These are phyloP conservation scores for Mortierella sp. DNA, from an alignment of 371 early-diverging fungal genomes.

Conservation along the genomic window DNA sequence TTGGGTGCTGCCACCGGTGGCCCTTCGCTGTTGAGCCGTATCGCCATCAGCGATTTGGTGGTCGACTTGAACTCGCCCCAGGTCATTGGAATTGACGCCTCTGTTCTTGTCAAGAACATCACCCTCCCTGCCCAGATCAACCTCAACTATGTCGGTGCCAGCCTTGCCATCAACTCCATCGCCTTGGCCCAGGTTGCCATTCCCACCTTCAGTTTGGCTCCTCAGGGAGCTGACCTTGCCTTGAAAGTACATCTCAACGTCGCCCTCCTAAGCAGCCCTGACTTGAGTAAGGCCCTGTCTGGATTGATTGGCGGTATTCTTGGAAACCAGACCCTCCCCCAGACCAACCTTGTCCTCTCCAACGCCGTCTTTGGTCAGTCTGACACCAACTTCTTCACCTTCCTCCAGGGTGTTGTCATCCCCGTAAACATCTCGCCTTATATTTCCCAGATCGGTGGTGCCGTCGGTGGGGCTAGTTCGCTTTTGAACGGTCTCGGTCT, in stretches of 20 bases:
- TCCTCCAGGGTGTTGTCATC: conserved; percentile 40
- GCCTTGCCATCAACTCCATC: conserved; percentile 40
- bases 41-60: conserved; percentile 40
- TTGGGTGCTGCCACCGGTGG: conserved; percentile 36
- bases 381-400: conserved; percentile 40
- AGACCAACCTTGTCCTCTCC: conserved; percentile 34
- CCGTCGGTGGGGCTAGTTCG: conserved; percentile 40
- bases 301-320: conserved; percentile 30
- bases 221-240: conserved; percentile 27
- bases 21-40: conserved; percentile 37
- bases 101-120: conserved; percentile 38
- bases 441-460: conserved; percentile 43
- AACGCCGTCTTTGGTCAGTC: conserved; percentile 39
- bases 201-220: conserved; percentile 41
- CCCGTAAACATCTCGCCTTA: conserved; percentile 35
- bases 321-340: conserved; percentile 29
- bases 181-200: conserved; percentile 42
- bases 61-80: conserved; percentile 54
- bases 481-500: conserved; percentile 49
- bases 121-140: conserved; percentile 49
- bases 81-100: conserved; percentile 49
- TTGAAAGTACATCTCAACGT: conserved; percentile 40
- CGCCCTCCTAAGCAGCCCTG: conserved; percentile 27
- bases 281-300: conserved; percentile 28
- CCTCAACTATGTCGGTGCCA: conserved; percentile 54